phyloP scores from a whole-genome alignment of 108 stramenopile genomes.

The Schizochytrium sp. region DNA sequence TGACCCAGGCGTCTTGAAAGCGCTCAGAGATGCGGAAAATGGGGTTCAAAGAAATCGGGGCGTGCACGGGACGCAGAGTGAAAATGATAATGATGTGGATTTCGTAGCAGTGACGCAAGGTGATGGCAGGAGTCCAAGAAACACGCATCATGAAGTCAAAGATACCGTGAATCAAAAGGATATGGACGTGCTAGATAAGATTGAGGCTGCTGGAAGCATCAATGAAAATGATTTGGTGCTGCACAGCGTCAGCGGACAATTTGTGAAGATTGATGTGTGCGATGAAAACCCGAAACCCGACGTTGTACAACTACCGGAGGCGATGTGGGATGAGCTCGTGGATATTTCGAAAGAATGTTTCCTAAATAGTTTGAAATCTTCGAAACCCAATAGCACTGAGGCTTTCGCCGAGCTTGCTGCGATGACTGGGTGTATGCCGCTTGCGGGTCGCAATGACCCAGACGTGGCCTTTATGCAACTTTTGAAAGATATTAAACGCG shows the following conservation, averaged over 20 bases:
- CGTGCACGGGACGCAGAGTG: too few species aligned
- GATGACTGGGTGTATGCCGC: conserved; percentile 53
- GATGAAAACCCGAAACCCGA: neutral
- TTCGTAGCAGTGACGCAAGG: too few species aligned
- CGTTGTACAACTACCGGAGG: conserved; percentile 5
- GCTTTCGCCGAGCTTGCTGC: conserved; percentile 21
- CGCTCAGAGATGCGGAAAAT: too few species aligned
- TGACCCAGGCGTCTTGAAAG: too few species aligned
- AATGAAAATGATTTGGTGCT: neutral
- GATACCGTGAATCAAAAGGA: too few species aligned
- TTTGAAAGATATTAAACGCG: conserved; percentile 58
- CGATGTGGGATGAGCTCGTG: conserved; percentile 43
- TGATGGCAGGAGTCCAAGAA: too few species aligned
- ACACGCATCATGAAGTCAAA: too few species aligned
- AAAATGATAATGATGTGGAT: too few species aligned
- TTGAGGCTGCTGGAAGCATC: too few species aligned
- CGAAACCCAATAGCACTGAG: conserved; percentile 1
- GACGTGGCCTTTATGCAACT: conserved; percentile 53
- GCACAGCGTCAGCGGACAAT: conserved; percentile 2
- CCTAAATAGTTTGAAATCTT: neutral
- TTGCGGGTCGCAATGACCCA: conserved; percentile 21
- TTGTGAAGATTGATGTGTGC: neutral
- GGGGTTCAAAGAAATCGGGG: too few species aligned
- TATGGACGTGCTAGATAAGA: too few species aligned
- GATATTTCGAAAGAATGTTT: neutral